Evolutionary conservation across 345 rosid species (phyloP).

Genomic region (Rhizophora mangle): DNA sequence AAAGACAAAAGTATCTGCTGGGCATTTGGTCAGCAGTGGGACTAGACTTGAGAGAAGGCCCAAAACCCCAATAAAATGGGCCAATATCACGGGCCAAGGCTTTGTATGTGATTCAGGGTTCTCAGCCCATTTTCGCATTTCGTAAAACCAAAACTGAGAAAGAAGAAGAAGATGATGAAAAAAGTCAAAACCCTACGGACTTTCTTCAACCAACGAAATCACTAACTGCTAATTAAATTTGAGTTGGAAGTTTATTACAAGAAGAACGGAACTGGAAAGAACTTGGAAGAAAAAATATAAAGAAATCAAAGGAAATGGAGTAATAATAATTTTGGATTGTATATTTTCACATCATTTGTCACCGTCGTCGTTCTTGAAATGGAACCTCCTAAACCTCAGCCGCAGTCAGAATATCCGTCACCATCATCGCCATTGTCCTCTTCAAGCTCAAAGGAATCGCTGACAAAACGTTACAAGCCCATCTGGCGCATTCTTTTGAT

Average conservation of each 20-base stretch:
- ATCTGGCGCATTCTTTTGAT: constrained; percentile 66
- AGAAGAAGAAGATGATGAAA: background rate
- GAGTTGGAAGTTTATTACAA: background rate
- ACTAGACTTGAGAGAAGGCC: too few relatives aligned
- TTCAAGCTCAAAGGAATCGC: constrained; percentile 28
- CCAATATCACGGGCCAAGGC: too few relatives aligned
- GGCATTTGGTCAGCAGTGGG: too few relatives aligned
- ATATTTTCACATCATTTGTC: background rate
- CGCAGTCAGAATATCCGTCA: constrained; percentile 10
- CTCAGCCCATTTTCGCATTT: too few relatives aligned
- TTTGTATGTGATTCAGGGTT: too few relatives aligned
- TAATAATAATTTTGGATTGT: too few relatives aligned
- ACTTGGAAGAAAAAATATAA: background rate
- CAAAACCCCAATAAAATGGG: too few relatives aligned
- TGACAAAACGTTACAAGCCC: constrained; percentile 35
- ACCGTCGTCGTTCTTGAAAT: constrained; percentile 12
- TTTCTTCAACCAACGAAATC: background rate
- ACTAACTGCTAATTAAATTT: background rate
- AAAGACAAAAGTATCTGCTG: too few relatives aligned
- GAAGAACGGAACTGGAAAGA: background rate
- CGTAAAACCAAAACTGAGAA: too few relatives aligned
- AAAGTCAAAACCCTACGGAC: background rate
- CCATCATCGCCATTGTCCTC: background rate
- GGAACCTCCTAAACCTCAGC: constrained; percentile 34
- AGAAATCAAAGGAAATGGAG: background rate